A percentile compares a stretch with the other conserved stretches of the same genome.
These are phyloP conservation scores for Alternaria sp. DNA, from an alignment of 2,329 filamentous ascomycete genomes.

Conservation along the genomic window DNA sequence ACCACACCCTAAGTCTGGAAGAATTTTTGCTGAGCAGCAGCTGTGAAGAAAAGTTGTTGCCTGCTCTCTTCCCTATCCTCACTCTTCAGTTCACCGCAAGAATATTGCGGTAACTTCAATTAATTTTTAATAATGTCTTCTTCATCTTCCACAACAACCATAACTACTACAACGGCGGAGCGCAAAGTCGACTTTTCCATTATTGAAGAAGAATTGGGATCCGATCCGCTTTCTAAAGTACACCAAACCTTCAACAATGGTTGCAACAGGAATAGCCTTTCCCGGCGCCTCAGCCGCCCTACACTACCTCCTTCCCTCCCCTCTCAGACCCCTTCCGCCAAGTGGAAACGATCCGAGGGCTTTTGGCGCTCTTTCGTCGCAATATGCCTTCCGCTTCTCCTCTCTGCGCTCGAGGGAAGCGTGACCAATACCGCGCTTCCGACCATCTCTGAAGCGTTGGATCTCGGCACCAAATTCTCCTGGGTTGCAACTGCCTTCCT, in stretches of 20 bases:
- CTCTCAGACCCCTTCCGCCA: constrained; percentile 7
- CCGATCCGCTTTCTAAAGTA: background rate
- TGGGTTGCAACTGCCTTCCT: constrained; percentile 42
- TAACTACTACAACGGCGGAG: background rate
- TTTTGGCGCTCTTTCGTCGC: constrained; percentile 44
- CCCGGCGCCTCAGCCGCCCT: constrained; percentile 6
- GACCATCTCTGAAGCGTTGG: constrained; percentile 45
- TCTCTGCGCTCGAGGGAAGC: constrained; percentile 48
- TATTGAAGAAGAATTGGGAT: background rate
- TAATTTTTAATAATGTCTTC: background rate
- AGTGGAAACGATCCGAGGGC: constrained; percentile 30
- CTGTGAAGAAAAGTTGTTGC: background rate
- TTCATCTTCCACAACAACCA: background rate
- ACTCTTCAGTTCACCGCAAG: background rate
- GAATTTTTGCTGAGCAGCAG: background rate
- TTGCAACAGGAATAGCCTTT: background rate
- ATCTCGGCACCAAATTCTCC: constrained; percentile 35
- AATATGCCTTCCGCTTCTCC: constrained; percentile 34
- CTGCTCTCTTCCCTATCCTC: background rate
- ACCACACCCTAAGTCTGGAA: background rate
- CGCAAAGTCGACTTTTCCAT: constrained; percentile 3
- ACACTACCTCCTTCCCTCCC: constrained; percentile 15
- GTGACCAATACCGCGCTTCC: constrained; percentile 55
- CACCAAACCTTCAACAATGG: background rate
- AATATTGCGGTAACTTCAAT: background rate